A percentile compares a stretch with the other conserved stretches of the same genome.
Conservation (phyloP, 2,329 filamentous ascomycete genomes). For the Stachybotrys elegans region DNA sequence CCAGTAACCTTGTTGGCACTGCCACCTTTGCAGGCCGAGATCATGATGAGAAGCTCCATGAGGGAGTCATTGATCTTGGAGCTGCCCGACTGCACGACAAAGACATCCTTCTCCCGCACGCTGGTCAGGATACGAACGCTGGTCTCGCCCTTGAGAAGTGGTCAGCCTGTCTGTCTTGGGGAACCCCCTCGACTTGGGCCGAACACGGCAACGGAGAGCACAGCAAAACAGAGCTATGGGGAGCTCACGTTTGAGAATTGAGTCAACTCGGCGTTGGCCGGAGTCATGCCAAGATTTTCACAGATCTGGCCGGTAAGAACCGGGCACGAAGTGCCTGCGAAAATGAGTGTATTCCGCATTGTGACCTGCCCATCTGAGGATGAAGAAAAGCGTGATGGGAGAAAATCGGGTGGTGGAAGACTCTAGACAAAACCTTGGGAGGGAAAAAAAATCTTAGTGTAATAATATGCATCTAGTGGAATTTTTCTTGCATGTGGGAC, state of each 20-base stretch:
- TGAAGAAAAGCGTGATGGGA: slow-evolving; percentile 16
- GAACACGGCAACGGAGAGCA: slow-evolving; percentile 1
- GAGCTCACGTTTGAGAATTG: slow-evolving; percentile 65
- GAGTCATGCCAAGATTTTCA: slow-evolving; percentile 61
- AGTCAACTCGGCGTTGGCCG: slow-evolving; percentile 60
- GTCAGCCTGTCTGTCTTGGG: slow-evolving; percentile 13
- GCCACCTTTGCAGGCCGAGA: slow-evolving; percentile 95
- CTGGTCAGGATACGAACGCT: slow-evolving; percentile 65
- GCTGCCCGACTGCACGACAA: slow-evolving; percentile 96
- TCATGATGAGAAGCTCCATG: slow-evolving; percentile 98
- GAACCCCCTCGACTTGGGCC: background rate
- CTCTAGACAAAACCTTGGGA: slow-evolving; percentile 11
- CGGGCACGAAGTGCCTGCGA: slow-evolving; percentile 63
- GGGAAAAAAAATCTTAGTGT: slow-evolving; percentile 12
- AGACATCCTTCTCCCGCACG: slow-evolving; percentile 97
- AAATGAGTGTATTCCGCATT: slow-evolving; percentile 65
- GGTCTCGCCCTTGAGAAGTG: slow-evolving; percentile 55
- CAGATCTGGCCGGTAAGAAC: slow-evolving; percentile 61
- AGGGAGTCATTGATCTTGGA: slow-evolving; percentile 96
- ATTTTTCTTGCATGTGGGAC: no score
- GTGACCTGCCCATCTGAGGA: slow-evolving; percentile 22
- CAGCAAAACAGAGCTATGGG: slow-evolving; percentile 11
- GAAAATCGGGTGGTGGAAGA: slow-evolving; percentile 9
- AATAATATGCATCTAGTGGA: no score
- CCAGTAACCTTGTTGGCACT: slow-evolving; percentile 96